Evolutionary conservation across 305 asterid genomes (phyloP), one percentile per base, ranked within the genome.

Genomic region (Fraxinus velutina): DNA sequence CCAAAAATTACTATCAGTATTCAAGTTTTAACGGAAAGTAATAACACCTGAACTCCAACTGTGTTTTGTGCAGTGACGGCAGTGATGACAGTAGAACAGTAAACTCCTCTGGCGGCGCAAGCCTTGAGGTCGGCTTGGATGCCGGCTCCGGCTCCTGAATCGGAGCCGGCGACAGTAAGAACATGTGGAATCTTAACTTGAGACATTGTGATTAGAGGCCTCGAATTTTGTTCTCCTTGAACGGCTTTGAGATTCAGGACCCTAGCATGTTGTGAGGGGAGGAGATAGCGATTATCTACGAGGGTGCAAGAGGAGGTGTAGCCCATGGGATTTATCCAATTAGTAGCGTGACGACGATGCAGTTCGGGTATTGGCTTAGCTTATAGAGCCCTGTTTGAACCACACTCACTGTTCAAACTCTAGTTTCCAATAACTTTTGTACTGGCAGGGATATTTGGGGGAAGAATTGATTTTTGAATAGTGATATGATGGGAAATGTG

Each of bases 1-100:
- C 72, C 70, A 60, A 62, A 62, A 3, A 2, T 19, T 62, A 62
- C 71, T 22, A 62, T 62, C 33, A 19, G 32, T 9, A 50, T 29
- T 19, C 9, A 47, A 13, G 19, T 47, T 47, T 34, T 13, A 77
- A 60, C 42, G 75, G 62, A 83, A 75, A 9, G 47, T 22, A 62
- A 78, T 5, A 71, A 42, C 13, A 93, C 98, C 97, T 95, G 99
- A 83, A 95, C 98, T 34, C 98, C 99, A 0, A 87, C 88, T 55
- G 97, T 95, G 84, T 95, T 95, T 90, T 95, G 98, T 37, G 98
- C 99, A 32, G 98, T 95, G 83, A 95, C 89, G 70, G 99, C 96
- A 30, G 99, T 94, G 81, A 95, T 88, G 12, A 95, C 97, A 8
- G 98, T 92, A 84, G 99, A 94, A 81, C 98, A 95, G 81, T 91